Evolutionary conservation across 306 rosid species (phyloP).

Genomic region (Cicer chorassanicum): DNA sequence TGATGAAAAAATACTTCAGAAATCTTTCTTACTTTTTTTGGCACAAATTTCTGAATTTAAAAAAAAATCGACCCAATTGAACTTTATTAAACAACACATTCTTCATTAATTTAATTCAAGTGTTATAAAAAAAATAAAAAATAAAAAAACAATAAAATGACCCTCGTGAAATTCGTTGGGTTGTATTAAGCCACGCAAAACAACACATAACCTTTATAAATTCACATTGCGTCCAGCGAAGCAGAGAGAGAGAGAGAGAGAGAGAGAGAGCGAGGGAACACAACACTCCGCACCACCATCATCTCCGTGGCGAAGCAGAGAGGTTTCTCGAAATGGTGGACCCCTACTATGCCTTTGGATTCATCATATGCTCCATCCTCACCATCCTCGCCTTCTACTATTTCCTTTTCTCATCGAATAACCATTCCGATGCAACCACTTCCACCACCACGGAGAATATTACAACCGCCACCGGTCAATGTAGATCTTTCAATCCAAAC

Average conservation of each 20-base stretch:
- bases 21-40: too few relatives aligned
- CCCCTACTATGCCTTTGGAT: constrained; percentile 51
- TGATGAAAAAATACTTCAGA: too few relatives aligned
- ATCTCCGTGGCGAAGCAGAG: constrained; percentile 26
- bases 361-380: constrained; percentile 54
- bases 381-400: constrained; percentile 52
- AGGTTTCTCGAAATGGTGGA: constrained; percentile 57
- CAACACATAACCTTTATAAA: background rate
- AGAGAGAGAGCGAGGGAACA: background rate
- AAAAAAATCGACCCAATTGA: too few relatives aligned
- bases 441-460: constrained; percentile 47
- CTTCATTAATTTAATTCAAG: too few relatives aligned
- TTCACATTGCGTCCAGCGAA: constrained; percentile 31
- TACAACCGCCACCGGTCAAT: constrained; percentile 58
- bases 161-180: background rate
- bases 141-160: too few relatives aligned
- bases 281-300: constrained; percentile 15
- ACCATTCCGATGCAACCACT: constrained; percentile 17
- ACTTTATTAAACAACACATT: too few relatives aligned
- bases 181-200: constrained; percentile 10
- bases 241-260: constrained; percentile 33
- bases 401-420: constrained; percentile 42
- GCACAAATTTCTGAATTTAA: too few relatives aligned
- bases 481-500: constrained; percentile 53
- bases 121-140: too few relatives aligned